These are phyloP conservation scores for Lumnitzera littorea DNA, from an alignment of 345 rosid species.

Conservation along the genomic window DNA sequence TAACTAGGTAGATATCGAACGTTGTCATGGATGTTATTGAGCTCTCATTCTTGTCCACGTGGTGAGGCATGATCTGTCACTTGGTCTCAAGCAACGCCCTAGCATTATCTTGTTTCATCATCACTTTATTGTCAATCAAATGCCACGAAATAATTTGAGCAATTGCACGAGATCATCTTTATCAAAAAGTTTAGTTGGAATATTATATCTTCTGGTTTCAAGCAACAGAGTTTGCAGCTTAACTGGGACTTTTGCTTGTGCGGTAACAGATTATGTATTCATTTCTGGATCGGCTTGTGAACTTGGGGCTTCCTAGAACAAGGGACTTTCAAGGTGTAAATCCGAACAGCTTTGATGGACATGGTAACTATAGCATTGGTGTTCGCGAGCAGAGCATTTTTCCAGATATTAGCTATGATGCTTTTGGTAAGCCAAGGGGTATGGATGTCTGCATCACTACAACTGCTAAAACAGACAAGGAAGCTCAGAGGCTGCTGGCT, in stretches of 20 bases:
- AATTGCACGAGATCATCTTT: no score
- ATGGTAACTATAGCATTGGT: constrained; percentile 89
- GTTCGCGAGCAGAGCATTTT: constrained; percentile 78
- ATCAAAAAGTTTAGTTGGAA: no score
- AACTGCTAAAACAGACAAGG: constrained; percentile 72
- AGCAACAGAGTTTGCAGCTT: not conserved
- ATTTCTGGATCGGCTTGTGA: constrained; percentile 84
- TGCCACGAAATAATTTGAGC: no score
- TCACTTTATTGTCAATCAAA: no score
- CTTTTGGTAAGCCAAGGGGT: constrained; percentile 64
- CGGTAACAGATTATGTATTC: constrained; percentile 70
- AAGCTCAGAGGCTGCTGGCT: constrained; percentile 67
- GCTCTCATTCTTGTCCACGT: no score
- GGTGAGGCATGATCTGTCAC: no score
- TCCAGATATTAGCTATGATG: constrained; percentile 73
- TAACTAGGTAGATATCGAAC: no score
- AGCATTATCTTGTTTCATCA: no score
- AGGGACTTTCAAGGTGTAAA: constrained; percentile 89
- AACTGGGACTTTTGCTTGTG: not conserved
- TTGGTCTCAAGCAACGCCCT: no score
- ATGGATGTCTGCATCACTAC: constrained; percentile 93
- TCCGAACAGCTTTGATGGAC: constrained; percentile 84
- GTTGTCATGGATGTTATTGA: no score
- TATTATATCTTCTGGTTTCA: not conserved
- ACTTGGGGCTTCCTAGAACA: constrained; percentile 86